A percentile compares a stretch with the other conserved stretches of the same genome.
These are phyloP conservation scores for Pachyrhizus erosus DNA, from an alignment of 306 rosid genomes.

Conservation along the genomic window DNA sequence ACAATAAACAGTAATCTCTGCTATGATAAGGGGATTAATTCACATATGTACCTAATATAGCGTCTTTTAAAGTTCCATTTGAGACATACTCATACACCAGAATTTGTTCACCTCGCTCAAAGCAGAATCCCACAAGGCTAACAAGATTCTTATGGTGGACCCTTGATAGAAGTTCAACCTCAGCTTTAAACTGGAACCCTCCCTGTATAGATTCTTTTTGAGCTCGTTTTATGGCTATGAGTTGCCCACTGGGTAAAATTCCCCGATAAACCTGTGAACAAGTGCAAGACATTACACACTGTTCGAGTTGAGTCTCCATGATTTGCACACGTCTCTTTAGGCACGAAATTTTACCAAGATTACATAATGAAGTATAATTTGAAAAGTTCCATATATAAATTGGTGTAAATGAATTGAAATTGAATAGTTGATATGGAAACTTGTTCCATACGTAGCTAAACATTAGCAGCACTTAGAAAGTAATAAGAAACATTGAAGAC, in stretches of 20 bases:
- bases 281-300: neutral
- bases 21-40: neutral
- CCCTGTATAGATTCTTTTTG: conserved; percentile 61
- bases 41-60: conserved; percentile 51
- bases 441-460: neutral
- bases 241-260: conserved; percentile 56
- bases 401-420: neutral
- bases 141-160: conserved; percentile 77
- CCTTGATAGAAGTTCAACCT: conserved; percentile 76
- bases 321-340: neutral
- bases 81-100: conserved; percentile 62
- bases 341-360: neutral
- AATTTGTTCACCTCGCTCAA: conserved; percentile 67
- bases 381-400: too few species aligned
- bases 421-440: neutral
- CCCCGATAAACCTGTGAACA: conserved; percentile 59
- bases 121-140: conserved; percentile 67
- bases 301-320: neutral
- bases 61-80: conserved; percentile 63
- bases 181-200: conserved; percentile 58
- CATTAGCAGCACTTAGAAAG: neutral
- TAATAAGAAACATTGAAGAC: conserved; percentile 32
- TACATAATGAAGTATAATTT: neutral
- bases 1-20: neutral
- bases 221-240: conserved; percentile 64